Conservation (phyloP, 2,329 filamentous ascomycete genomes). For the Sporothrix variecibatus region DNA sequence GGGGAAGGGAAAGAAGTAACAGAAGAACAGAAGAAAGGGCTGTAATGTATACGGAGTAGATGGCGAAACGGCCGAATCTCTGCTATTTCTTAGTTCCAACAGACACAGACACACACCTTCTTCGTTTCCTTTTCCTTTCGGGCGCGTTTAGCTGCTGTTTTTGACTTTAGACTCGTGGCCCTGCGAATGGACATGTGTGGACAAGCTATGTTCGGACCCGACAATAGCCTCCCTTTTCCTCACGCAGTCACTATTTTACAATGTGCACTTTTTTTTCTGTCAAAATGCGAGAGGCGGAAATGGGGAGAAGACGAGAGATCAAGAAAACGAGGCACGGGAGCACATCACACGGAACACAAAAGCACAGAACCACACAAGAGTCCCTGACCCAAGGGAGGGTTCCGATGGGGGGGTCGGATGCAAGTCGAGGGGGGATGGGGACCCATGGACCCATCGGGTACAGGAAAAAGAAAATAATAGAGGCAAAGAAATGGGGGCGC, state of each 20-base stretch:
- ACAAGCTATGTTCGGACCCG: neutral
- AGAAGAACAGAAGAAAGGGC: neutral
- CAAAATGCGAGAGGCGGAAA: neutral
- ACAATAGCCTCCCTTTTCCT: neutral
- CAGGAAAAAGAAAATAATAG: neutral
- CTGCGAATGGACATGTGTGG: neutral
- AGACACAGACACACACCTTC: neutral
- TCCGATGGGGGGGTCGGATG: neutral
- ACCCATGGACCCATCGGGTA: neutral
- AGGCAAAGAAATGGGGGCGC: neutral
- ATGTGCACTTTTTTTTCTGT: neutral
- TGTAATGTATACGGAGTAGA: neutral
- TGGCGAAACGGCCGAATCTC: neutral
- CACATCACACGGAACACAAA: neutral
- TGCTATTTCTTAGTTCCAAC: neutral
- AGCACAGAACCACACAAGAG: neutral
- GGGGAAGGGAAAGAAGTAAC: neutral
- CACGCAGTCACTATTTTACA: neutral
- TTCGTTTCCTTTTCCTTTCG: neutral
- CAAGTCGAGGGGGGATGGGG: neutral
- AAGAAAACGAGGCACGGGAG: neutral
- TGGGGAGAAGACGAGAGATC: neutral
- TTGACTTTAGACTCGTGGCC: neutral
- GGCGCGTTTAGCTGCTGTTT: neutral
- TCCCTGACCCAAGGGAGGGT: conserved; percentile 6